A percentile compares a stretch with the other conserved stretches of the same genome.
phyloP scores from a whole-genome alignment of 164 flowering plant species.

The Piper longum region DNA sequence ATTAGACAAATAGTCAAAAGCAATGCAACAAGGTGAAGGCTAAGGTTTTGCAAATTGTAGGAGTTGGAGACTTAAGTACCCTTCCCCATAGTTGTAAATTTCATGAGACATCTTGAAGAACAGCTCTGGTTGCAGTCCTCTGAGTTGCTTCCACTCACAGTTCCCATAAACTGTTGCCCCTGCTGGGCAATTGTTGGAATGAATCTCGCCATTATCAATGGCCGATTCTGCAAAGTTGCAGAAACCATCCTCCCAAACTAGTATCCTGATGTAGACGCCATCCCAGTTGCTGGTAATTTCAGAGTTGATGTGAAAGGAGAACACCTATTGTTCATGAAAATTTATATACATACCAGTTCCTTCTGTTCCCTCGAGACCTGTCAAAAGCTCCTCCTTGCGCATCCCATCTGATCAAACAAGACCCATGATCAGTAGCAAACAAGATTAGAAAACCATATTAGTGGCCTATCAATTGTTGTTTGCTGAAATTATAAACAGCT shows the following conservation, averaged over 20 bases:
- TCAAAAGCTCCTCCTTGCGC: constrained; percentile 75
- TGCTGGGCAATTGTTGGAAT: constrained; percentile 21
- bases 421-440: background rate
- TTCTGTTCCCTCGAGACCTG: constrained; percentile 92
- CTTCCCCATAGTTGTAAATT: constrained; percentile 98
- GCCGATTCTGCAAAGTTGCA: constrained; percentile 87
- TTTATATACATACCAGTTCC: constrained; percentile 60
- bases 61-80: constrained; percentile 24
- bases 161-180: constrained; percentile 31
- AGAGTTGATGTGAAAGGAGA: background rate
- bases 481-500: no score
- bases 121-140: constrained; percentile 88
- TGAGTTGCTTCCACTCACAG: constrained; percentile 47
- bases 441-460: background rate
- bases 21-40: no score
- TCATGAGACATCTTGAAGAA: constrained; percentile 99
- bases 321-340: background rate
- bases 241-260: constrained; percentile 97
- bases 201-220: constrained; percentile 22
- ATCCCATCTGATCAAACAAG: constrained; percentile 58
- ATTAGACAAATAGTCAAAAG: background rate
- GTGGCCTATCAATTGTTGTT: no score
- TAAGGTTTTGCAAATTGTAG: background rate
- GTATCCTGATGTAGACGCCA: constrained; percentile 39
- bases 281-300: no score